Evolutionary conservation across 164 flowering plant genomes (phyloP).

Genomic region (Buxus sempervirens): DNA sequence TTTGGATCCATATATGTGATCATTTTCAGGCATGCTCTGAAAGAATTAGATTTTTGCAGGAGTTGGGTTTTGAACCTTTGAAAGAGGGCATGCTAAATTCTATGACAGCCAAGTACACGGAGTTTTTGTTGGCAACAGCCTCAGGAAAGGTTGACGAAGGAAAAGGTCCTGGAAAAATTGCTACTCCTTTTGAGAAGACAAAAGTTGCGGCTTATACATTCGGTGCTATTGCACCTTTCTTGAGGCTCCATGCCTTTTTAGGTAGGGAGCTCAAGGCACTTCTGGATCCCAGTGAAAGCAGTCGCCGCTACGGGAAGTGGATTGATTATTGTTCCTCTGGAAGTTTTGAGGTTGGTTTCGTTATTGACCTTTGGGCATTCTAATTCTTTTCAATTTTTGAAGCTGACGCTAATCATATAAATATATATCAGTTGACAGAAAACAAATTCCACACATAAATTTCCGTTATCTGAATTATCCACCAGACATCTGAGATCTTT

Average conservation of each 20-base stretch:
- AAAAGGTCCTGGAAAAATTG: constrained; percentile 78
- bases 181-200: constrained; percentile 94
- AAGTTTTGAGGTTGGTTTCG: constrained; percentile 60
- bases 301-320: constrained; percentile 77
- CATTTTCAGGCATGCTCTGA: constrained; percentile 15
- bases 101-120: constrained; percentile 69
- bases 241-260: constrained; percentile 81
- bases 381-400: background rate
- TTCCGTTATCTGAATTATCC: constrained; percentile 4
- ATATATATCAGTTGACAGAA: background rate
- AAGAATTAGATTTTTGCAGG: constrained; percentile 45
- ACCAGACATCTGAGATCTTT: constrained; percentile 14
- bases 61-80: constrained; percentile 61
- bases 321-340: constrained; percentile 66
- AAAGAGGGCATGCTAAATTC: constrained; percentile 47
- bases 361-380: background rate
- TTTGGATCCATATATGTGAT: background rate
- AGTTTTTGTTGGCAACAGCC: constrained; percentile 88
- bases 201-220: constrained; percentile 91
- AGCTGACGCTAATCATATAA: constrained; percentile 5
- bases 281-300: constrained; percentile 31
- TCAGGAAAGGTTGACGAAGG: constrained; percentile 91
- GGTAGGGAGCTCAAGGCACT: constrained; percentile 62
- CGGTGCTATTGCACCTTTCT: constrained; percentile 92
- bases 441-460: constrained; percentile 3